Evolutionary conservation across 371 early-diverging fungal species (phyloP).

Genomic region (Haplosporangium sp.): DNA sequence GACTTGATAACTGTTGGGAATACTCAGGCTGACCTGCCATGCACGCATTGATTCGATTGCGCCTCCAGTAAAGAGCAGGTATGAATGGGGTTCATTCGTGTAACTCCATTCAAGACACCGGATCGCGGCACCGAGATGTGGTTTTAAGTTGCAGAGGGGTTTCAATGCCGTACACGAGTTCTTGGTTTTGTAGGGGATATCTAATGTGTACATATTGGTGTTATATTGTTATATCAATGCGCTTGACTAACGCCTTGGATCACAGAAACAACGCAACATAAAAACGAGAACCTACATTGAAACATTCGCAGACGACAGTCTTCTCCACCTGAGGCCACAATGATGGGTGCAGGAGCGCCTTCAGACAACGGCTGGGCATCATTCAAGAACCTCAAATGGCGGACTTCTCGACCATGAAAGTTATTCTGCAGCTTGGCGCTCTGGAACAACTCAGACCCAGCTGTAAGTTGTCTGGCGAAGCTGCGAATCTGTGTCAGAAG

Average conservation of each 20-base stretch:
- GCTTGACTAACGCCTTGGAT: slow-evolving; percentile 32
- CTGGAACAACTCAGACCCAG: slow-evolving; percentile 58
- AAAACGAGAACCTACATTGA: slow-evolving; percentile 39
- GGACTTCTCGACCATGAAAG: slow-evolving; percentile 71
- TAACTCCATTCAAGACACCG: slow-evolving; percentile 53
- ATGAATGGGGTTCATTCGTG: slow-evolving; percentile 29
- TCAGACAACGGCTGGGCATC: slow-evolving; percentile 35
- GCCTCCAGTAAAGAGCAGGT: slow-evolving; percentile 62
- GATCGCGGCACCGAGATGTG: slow-evolving; percentile 41
- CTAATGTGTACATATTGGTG: slow-evolving; percentile 8
- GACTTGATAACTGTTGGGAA: slow-evolving; percentile 56
- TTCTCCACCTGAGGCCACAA: slow-evolving; percentile 37
- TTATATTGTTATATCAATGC: slow-evolving; percentile 30
- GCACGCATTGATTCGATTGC: slow-evolving; percentile 61
- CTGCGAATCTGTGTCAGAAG: slow-evolving; percentile 55
- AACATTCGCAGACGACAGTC: slow-evolving; percentile 44
- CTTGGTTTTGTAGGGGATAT: slow-evolving; percentile 55
- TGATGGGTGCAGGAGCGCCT: slow-evolving; percentile 38
- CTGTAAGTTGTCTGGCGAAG: slow-evolving; percentile 60
- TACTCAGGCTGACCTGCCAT: slow-evolving; percentile 48
- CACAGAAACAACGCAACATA: slow-evolving; percentile 50
- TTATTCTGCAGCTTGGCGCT: slow-evolving; percentile 65
- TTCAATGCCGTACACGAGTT: slow-evolving; percentile 37
- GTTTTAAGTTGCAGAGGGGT: slow-evolving; percentile 52
- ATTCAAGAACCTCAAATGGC: slow-evolving; percentile 57